These are phyloP conservation scores for Oleoguttula mirabilis DNA, from an alignment of 495 filamentous ascomycete species.

Conservation along the genomic window DNA sequence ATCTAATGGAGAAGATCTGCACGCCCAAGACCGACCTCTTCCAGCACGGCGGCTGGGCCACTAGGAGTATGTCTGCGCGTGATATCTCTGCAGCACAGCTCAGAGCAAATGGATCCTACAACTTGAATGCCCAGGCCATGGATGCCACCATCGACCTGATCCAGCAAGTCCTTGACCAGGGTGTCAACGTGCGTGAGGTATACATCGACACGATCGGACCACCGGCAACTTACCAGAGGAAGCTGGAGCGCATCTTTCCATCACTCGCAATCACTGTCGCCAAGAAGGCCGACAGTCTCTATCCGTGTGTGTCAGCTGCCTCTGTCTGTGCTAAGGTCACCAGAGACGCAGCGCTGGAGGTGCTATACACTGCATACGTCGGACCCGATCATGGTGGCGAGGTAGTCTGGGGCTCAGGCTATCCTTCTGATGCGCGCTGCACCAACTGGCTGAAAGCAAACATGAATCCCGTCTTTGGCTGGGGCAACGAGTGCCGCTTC, in stretches of 20 bases:
- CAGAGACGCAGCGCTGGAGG: conserved; percentile 74
- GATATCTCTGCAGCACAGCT: conserved; percentile 78
- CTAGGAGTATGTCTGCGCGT: conserved; percentile 66
- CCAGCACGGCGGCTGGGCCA: conserved; percentile 66
- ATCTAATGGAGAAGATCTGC: conserved; percentile 65
- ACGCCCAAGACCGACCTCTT: conserved; percentile 51
- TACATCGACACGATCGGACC: conserved; percentile 93
- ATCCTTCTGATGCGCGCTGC: conserved; percentile 78
- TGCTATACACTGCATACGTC: conserved; percentile 45
- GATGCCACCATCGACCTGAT: conserved; percentile 88
- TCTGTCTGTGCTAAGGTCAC: conserved; percentile 95
- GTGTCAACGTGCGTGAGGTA: conserved; percentile 73
- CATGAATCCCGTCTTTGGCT: conserved; percentile 91
- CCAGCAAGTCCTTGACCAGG: conserved; percentile 53
- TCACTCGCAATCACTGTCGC: conserved; percentile 70
- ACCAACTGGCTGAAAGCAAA: conserved; percentile 67
- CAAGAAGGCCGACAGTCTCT: conserved; percentile 90
- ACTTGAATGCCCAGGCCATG: conserved; percentile 95
- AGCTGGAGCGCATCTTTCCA: conserved; percentile 75
- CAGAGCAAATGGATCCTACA: conserved; percentile 56
- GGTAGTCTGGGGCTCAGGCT: conserved; percentile 72
- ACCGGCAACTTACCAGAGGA: conserved; percentile 68
- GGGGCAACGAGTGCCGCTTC: conserved; percentile 84
- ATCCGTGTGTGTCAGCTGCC: conserved; percentile 86
- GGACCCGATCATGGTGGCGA: conserved; percentile 4